phyloP scores from a whole-genome alignment of 1,139 yeast species.

The Hemisphaericaspora subhashii region DNA sequence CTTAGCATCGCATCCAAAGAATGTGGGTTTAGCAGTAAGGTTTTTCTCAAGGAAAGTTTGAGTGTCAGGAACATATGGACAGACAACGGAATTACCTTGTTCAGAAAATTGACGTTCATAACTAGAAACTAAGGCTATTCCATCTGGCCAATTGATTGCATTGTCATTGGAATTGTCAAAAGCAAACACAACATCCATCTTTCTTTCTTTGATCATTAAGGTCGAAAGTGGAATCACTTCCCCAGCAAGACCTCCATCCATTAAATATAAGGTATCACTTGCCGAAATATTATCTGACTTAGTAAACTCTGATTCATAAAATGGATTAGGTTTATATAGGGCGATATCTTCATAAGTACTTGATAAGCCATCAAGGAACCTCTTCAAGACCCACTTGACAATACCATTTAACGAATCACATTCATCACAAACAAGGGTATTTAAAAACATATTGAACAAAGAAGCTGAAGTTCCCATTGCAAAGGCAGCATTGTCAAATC shows the following conservation, averaged over 20 bases:
- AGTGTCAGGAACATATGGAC: constrained; percentile 77
- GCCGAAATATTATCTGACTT: constrained; percentile 29
- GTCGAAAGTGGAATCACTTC: constrained; percentile 39
- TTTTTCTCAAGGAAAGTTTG: constrained; percentile 29
- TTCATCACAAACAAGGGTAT: constrained; percentile 52
- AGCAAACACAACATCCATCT: constrained; percentile 38
- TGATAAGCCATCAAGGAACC: constrained; percentile 47
- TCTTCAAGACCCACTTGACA: constrained; percentile 43
- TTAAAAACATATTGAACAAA: constrained; percentile 68
- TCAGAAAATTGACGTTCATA: constrained; percentile 64
- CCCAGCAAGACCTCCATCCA: constrained; percentile 46
- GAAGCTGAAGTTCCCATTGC: constrained; percentile 52
- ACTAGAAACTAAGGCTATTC: constrained; percentile 34
- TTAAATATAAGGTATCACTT: constrained; percentile 35
- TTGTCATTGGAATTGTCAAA: constrained; percentile 38
- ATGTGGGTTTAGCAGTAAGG: constrained; percentile 42
- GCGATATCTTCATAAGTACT: constrained; percentile 40
- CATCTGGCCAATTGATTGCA: constrained; percentile 31
- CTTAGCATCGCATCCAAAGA: constrained; percentile 43
- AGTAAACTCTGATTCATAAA: constrained; percentile 44
- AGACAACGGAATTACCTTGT: constrained; percentile 58
- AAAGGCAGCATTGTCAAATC: constrained; percentile 47
- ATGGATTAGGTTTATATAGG: constrained; percentile 51
- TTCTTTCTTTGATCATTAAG: constrained; percentile 35
- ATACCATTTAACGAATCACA: constrained; percentile 50